Base-by-base conservation (phyloP, 2,329 filamentous ascomycete species). In the Penicillium hordei region DNA sequence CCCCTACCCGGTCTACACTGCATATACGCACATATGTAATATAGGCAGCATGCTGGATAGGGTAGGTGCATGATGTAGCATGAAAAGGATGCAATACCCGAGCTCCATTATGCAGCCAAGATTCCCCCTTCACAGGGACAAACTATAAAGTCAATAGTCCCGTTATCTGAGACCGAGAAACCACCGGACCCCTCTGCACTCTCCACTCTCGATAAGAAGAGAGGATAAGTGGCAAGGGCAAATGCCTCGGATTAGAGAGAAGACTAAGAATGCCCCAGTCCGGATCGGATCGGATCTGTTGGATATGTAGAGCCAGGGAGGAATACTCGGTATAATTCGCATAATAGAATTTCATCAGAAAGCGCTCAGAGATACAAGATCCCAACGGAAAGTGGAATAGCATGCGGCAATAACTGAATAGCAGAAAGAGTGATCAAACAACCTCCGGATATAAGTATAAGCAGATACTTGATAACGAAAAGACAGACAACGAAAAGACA, bases 401-500 rank as follows among this genome's bases (percentile, higher is more conserved):
- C 43, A 55, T 46, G 48, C 39, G 39, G 48, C 33, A 42, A 44
- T 53, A 45, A 44, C 38, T 46, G n/a, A 57, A 57, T 48, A 57
- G 54, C 54, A 56, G 48, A 62, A 64, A 63, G 44, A 61, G 54
- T 75, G 69, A 75, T 75, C 73, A 76, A 69, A 75, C 73, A 75
- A 70, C 73, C 73, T 72, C 71, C 73, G 49, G 55, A 57, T 57
- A 57, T 57, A 72, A 59, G 55, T 65, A 60, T 61, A 60, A 60
- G 50, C 51, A 61, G 58, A 60, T 52, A 68, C 48, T 65, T 40
- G 49, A 59, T 40, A 51, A 39, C 50, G 52, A 39, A 64, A 43
- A 61, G 57, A 57, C 57, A 55, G 48, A 55, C 48, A 53, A 55
- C 34, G 57, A n/a, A n/a, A n/a, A n/a, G n/a, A n/a, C n/a, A n/a